Evolutionary conservation across 2,329 filamentous ascomycete genomes (phyloP).

Genomic region (Colletotrichum liriopes): DNA sequence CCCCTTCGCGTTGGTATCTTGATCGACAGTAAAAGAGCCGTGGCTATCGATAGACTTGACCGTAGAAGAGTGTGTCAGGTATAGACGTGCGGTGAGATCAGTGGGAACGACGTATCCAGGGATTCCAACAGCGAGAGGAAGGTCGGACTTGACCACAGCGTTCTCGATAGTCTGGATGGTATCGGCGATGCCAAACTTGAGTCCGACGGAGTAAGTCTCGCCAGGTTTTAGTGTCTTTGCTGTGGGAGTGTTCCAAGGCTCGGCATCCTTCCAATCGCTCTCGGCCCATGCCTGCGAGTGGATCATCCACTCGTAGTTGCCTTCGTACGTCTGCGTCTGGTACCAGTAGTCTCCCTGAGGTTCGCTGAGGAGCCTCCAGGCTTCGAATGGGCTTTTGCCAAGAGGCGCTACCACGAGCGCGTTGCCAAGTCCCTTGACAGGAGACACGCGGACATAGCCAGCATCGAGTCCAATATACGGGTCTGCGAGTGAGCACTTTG

Average conservation of each 20-base stretch:
- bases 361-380: conserved; percentile 68
- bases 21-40: conserved; percentile 51
- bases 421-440: conserved; percentile 65
- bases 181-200: conserved; percentile 65
- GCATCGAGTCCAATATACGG: conserved; percentile 74
- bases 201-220: conserved; percentile 62
- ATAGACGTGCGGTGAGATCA: conserved; percentile 63
- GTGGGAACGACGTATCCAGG: conserved; percentile 69
- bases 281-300: conserved; percentile 69
- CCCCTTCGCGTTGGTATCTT: conserved; percentile 31
- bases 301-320: conserved; percentile 73
- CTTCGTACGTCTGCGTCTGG: conserved; percentile 71
- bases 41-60: conserved; percentile 58
- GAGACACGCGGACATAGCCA: conserved; percentile 69
- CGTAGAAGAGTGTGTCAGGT: conserved; percentile 57
- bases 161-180: conserved; percentile 64
- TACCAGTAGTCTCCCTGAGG: conserved; percentile 59
- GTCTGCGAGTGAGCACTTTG: conserved; percentile 69
- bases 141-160: conserved; percentile 56
- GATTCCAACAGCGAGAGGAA: conserved; percentile 66
- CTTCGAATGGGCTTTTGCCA: conserved; percentile 63
- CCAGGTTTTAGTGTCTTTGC: conserved; percentile 62
- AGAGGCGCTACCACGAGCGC: conserved; percentile 70
- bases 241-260: conserved; percentile 70
- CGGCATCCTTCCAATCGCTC: conserved; percentile 64